Conservation (phyloP, 345 rosid species). For the Laguncularia racemosa region DNA sequence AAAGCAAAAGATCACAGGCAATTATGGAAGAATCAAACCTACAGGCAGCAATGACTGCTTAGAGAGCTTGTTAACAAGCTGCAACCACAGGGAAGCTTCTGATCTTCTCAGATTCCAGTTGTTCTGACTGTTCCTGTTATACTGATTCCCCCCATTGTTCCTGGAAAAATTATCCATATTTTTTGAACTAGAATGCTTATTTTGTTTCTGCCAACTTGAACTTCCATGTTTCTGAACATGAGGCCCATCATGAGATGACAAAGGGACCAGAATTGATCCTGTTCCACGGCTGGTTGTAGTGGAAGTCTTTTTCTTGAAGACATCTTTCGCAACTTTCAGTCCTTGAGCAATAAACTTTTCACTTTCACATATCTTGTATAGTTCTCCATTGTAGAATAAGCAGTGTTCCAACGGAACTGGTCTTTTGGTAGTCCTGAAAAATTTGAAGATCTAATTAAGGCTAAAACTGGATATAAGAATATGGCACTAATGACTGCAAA, state of each 20-base stretch:
- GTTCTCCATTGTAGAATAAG: slow-evolving; percentile 80
- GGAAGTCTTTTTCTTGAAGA: slow-evolving; percentile 63
- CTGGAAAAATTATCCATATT: slow-evolving; percentile 36
- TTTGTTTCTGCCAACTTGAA: slow-evolving; percentile 56
- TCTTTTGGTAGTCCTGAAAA: slow-evolving; percentile 78
- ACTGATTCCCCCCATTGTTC: slow-evolving; percentile 29
- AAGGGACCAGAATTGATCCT: slow-evolving; percentile 39
- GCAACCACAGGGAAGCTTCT: slow-evolving; percentile 72
- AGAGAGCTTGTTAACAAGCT: slow-evolving; percentile 78
- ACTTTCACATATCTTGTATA: slow-evolving; percentile 72
- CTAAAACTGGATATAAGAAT: background rate
- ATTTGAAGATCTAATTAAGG: slow-evolving; percentile 6
- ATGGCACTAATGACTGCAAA: too few species aligned
- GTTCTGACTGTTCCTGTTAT: slow-evolving; percentile 48
- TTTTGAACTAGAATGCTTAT: slow-evolving; percentile 59
- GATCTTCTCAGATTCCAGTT: slow-evolving; percentile 69
- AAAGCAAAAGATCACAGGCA: background rate
- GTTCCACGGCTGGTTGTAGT: slow-evolving; percentile 29
- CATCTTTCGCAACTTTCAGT: slow-evolving; percentile 73
- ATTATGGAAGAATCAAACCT: slow-evolving; percentile 20
- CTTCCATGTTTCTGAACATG: slow-evolving; percentile 62
- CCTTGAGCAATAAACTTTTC: slow-evolving; percentile 59
- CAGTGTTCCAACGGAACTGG: slow-evolving; percentile 98
- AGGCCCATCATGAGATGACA: slow-evolving; percentile 47
- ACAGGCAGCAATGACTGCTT: slow-evolving; percentile 84